Conservation (phyloP, 225 moss, liverwort and hornwort species). For the Anthoceros angustus region DNA sequence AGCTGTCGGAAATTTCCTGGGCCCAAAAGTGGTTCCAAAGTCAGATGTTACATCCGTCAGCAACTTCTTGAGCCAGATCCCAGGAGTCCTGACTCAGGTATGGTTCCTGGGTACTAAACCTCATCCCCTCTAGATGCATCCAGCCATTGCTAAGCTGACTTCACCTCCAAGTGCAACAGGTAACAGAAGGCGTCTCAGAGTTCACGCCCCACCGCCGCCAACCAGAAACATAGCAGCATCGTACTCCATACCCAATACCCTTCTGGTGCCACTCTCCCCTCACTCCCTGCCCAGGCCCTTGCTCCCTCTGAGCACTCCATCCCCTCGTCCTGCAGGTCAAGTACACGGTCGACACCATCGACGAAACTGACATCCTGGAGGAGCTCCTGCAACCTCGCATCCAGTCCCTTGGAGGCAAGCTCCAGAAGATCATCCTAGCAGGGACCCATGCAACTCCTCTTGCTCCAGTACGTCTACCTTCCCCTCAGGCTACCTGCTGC, state of each 20-base stretch:
- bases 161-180: slow-evolving; percentile 20
- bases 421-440: slow-evolving; percentile 54
- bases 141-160: background rate
- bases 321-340: slow-evolving; percentile 44
- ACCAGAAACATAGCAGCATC: slow-evolving; percentile 39
- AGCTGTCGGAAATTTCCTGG: slow-evolving; percentile 38
- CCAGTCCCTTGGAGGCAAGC: slow-evolving; percentile 39
- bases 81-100: slow-evolving; percentile 77
- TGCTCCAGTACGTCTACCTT: slow-evolving; percentile 42
- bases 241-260: slow-evolving; percentile 67
- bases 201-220: slow-evolving; percentile 74
- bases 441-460: slow-evolving; percentile 83
- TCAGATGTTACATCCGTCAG: slow-evolving; percentile 64
- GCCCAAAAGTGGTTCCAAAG: slow-evolving; percentile 41
- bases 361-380: slow-evolving; percentile 70
- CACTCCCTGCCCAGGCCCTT: background rate
- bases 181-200: slow-evolving; percentile 61
- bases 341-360: slow-evolving; percentile 65
- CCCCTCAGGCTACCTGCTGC: background rate
- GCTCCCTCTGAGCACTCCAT: background rate
- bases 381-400: slow-evolving; percentile 38
- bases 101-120: background rate
- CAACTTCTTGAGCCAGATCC: slow-evolving; percentile 80
- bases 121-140: background rate
- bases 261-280: slow-evolving; percentile 30